These are phyloP conservation scores for Naganishia vaughanmartiniae DNA, from an alignment of 768 basidiomycete species.

Conservation along the genomic window DNA sequence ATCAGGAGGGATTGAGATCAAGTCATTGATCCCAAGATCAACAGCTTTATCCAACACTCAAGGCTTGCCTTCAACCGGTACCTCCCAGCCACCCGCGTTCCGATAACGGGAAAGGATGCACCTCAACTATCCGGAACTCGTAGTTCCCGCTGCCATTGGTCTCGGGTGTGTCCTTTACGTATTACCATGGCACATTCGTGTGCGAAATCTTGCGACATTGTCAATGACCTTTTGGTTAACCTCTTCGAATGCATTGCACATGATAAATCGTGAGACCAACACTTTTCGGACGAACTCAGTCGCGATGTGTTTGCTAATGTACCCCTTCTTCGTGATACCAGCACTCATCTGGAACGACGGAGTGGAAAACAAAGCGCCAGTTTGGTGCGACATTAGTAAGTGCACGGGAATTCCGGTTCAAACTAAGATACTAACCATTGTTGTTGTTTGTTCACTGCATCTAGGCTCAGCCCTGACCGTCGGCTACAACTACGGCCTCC, in stretches of 20 bases:
- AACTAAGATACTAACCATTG: background rate
- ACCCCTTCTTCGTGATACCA: conserved; percentile 15
- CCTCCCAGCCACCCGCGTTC: no score
- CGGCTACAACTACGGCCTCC: conserved; percentile 50
- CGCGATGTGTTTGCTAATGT: background rate
- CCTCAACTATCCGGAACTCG: conserved; percentile 37
- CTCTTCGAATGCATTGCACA: conserved; percentile 39
- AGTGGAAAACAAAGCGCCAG: conserved; percentile 37
- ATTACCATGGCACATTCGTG: conserved; percentile 49
- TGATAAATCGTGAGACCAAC: conserved; percentile 41
- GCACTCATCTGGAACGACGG: conserved; percentile 42
- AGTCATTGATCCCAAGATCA: no score
- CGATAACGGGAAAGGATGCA: conserved; percentile 29
- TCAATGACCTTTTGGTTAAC: conserved; percentile 51
- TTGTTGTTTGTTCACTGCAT: background rate
- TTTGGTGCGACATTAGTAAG: conserved; percentile 38
- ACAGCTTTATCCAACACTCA: background rate
- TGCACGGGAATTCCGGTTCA: background rate
- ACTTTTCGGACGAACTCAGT: background rate
- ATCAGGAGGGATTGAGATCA: no score
- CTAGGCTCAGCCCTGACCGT: conserved; percentile 35
- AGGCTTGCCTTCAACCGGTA: background rate
- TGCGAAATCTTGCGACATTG: conserved; percentile 45
- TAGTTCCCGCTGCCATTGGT: conserved; percentile 40
- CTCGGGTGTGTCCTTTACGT: conserved; percentile 43